Percentiles rank a stretch among this genome's conserved stretches.
These are phyloP conservation scores for Lagenidium giganteum DNA, from an alignment of 352 stramenopile species.

Conservation along the genomic window DNA sequence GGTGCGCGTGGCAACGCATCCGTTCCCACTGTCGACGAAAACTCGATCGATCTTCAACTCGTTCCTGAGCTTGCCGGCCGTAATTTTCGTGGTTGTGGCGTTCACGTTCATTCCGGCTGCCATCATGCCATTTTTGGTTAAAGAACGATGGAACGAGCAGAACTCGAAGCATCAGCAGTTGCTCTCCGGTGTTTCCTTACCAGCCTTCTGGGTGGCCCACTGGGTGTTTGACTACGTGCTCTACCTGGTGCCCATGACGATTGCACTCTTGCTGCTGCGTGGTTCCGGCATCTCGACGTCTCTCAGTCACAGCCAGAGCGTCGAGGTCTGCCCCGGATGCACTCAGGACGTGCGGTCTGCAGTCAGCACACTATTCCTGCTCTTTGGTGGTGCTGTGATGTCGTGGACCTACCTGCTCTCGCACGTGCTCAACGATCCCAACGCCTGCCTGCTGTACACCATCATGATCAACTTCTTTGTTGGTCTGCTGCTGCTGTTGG, in stretches of 20 bases:
- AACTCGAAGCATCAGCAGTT: constrained; percentile 97
- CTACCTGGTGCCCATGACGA: constrained; percentile 81
- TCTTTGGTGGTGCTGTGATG: constrained; percentile 55
- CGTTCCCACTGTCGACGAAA: constrained; percentile 55
- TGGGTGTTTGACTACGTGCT: constrained; percentile 90
- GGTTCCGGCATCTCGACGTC: constrained; percentile 50
- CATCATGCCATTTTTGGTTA: constrained; percentile 95
- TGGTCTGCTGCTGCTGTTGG: constrained; percentile 50
- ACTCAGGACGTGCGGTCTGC: constrained; percentile 41
- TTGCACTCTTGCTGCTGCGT: constrained; percentile 41
- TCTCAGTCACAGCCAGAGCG: constrained; percentile 22
- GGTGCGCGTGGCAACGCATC: constrained; percentile 40
- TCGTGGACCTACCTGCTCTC: constrained; percentile 70
- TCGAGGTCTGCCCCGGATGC: constrained; percentile 22
- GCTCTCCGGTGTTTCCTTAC: constrained; percentile 92
- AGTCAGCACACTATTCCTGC: constrained; percentile 42
- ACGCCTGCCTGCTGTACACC: constrained; percentile 49
- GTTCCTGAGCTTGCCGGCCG: constrained; percentile 64
- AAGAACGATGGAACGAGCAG: constrained; percentile 87
- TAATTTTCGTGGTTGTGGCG: constrained; percentile 87
- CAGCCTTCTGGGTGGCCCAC: constrained; percentile 95
- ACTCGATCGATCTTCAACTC: constrained; percentile 52
- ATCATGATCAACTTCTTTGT: constrained; percentile 72
- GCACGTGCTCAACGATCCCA: constrained; percentile 47
- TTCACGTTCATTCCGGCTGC: constrained; percentile 92